Conservation (phyloP, 2,329 filamentous ascomycete genomes). For the Neoarthrinium moseri region DNA sequence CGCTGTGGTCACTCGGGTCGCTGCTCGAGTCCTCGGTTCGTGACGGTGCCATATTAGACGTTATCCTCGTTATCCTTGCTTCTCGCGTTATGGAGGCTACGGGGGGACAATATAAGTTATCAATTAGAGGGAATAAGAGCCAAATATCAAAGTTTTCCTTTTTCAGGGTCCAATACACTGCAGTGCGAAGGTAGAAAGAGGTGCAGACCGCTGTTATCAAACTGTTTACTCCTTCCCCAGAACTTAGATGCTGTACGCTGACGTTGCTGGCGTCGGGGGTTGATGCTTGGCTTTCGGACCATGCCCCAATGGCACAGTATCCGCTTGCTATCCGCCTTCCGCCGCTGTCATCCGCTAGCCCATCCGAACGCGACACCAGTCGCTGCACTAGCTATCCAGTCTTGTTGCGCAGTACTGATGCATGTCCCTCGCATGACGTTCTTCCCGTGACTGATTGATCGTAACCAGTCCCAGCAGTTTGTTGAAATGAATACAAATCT, state of each 20-base stretch:
- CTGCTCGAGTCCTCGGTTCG: constrained; percentile 11
- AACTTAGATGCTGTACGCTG: not conserved
- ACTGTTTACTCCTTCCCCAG: not conserved
- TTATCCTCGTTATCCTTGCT: too few species aligned
- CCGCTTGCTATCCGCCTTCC: constrained; percentile 7
- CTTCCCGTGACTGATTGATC: too few species aligned
- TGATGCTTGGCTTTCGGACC: not conserved
- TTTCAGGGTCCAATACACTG: too few species aligned
- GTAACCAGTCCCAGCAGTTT: too few species aligned
- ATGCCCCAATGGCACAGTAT: constrained; percentile 5
- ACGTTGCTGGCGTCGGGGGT: constrained; percentile 5
- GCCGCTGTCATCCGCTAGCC: constrained; percentile 3
- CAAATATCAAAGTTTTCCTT: too few species aligned
- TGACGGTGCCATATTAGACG: constrained; percentile 21
- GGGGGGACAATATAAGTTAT: too few species aligned
- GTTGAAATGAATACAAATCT: too few species aligned
- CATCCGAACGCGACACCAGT: constrained; percentile 4
- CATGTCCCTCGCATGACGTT: not conserved
- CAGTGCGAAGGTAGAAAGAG: not conserved
- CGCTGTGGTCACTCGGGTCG: constrained; percentile 1
- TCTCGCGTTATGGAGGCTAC: too few species aligned
- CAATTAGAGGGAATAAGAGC: too few species aligned
- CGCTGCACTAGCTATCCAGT: too few species aligned
- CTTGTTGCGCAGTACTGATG: too few species aligned
- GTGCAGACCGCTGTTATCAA: too few species aligned